A percentile compares a stretch with the other conserved stretches of the same genome.
Evolutionary conservation across 1,139 yeast species (phyloP).

Genomic region (Pichia sp.): DNA sequence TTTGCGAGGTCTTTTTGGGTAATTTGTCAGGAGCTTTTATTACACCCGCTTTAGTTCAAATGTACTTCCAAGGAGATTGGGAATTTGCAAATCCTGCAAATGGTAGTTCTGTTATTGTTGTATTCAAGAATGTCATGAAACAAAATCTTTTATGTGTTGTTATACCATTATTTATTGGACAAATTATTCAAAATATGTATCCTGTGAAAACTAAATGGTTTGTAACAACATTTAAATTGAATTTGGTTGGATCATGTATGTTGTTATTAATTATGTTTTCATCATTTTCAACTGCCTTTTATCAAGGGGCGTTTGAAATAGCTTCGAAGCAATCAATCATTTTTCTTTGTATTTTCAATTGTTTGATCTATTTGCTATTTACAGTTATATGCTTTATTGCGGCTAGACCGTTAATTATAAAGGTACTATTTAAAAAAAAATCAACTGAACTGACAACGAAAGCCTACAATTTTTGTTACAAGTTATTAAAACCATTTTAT

Average conservation of each 20-base stretch:
- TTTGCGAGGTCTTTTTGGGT: conserved; percentile 82
- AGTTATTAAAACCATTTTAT: conserved; percentile 56
- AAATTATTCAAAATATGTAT: conserved; percentile 62
- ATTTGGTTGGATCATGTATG: conserved; percentile 73
- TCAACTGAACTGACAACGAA: conserved; percentile 42
- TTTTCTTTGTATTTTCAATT: conserved; percentile 72
- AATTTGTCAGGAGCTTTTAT: conserved; percentile 79
- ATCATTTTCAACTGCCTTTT: conserved; percentile 84
- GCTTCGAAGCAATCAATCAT: conserved; percentile 59
- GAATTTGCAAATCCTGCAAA: conserved; percentile 76
- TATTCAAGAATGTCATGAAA: conserved; percentile 73
- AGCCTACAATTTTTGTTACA: conserved; percentile 37
- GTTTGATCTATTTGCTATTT: conserved; percentile 71
- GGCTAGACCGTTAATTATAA: conserved; percentile 57
- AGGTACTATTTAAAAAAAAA: conserved; percentile 36
- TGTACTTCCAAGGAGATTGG: conserved; percentile 58
- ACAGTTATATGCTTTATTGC: conserved; percentile 52
- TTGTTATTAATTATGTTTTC: conserved; percentile 74
- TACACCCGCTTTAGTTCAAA: conserved; percentile 76
- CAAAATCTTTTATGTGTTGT: conserved; percentile 80
- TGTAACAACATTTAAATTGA: conserved; percentile 51
- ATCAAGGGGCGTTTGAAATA: conserved; percentile 67
- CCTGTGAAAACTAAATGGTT: conserved; percentile 62
- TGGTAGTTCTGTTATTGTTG: conserved; percentile 45
- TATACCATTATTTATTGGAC: conserved; percentile 82